Percentiles rank a stretch among this genome's conserved stretches.
These are phyloP conservation scores for Kodamaea anthophila DNA, from an alignment of 1,139 yeast genomes.

Conservation along the genomic window DNA sequence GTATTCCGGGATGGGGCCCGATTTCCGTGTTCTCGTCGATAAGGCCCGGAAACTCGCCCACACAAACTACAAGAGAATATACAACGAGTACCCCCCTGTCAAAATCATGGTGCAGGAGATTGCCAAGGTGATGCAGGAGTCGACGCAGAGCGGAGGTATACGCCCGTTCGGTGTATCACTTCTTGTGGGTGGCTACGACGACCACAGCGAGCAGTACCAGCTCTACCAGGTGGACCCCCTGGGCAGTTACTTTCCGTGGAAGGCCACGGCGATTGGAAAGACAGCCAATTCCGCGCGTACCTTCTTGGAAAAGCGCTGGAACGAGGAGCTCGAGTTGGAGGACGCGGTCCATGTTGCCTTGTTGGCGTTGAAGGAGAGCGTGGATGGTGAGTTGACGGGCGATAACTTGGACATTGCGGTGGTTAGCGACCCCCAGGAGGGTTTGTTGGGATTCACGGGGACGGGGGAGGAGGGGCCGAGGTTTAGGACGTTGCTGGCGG, in stretches of 20 bases:
- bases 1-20: slow-evolving; percentile 99
- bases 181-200: slow-evolving; percentile 91
- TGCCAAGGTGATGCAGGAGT: slow-evolving; percentile 96
- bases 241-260: slow-evolving; percentile 99
- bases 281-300: slow-evolving; percentile 94
- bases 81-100: slow-evolving; percentile 96
- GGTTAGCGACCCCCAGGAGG: slow-evolving; percentile 79
- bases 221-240: slow-evolving; percentile 97
- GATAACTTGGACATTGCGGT: slow-evolving; percentile 91
- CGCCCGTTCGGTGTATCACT: slow-evolving; percentile 96
- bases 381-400: slow-evolving; percentile 97
- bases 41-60: slow-evolving; percentile 92
- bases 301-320: slow-evolving; percentile 96
- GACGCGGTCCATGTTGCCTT: slow-evolving; percentile 97
- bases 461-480: slow-evolving; percentile 82
- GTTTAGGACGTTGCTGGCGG: slow-evolving; percentile 74
- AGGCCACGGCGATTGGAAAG: slow-evolving; percentile 97
- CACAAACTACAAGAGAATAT: slow-evolving; percentile 84
- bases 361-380: slow-evolving; percentile 89
- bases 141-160: slow-evolving; percentile 97
- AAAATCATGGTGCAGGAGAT: slow-evolving; percentile 89
- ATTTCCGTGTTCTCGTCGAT: slow-evolving; percentile 89
- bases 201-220: slow-evolving; percentile 64
- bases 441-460: slow-evolving; percentile 78
- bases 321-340: slow-evolving; percentile 90